Base-by-base conservation (phyloP, 345 rosid species). In the Cardiospermum halicacabum region DNA sequence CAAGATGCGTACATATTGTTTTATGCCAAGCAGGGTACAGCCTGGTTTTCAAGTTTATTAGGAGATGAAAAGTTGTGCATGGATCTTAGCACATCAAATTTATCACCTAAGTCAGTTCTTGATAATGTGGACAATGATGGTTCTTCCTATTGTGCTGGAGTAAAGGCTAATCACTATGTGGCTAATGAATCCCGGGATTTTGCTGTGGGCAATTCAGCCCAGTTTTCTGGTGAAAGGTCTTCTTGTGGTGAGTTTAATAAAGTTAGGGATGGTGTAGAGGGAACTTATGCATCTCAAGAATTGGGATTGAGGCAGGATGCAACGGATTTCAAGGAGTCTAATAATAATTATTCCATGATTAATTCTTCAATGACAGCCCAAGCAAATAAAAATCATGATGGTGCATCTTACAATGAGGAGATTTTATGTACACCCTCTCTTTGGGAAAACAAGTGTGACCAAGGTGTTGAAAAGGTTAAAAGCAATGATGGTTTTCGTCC, bases 21-120 rank as follows among this genome's bases (percentile, higher is more conserved):
- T 61, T 95, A 95, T 75, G 89, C 84, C 12, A 83, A 80, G 77
- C 83, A 82, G 69, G 89, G 65, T 28, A 80, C 78, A 19, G 88
- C 89, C 8, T 95, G 93, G 99, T 81, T 87, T 77, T 81, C 86
- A 43, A 80, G 67, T 67, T 74, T 75, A 57, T 73, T 75, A 42
- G 84, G 81, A 80, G 60, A 62, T 50, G 71, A 71, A 59, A 71
- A 69, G 58, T 68, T 70, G 34, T 53, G 53, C 53, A 11, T 32
- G 34, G 72, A 70, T 61, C 53, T 67, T 21, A 66, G 53, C 51
- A 54, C 64, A 22, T 54, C 61, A 34, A 78, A 67, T 62, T 64
- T 78, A 36, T 94, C 96, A 15, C 96, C 96, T 30, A 83, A 82
- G 59, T 88, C 96, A n/a, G 96, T 94, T 71, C 80, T 85, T 9